A percentile compares a stretch with the other conserved stretches of the same genome.
phyloP scores from a whole-genome alignment of 371 early-diverging fungal species.

The Mucor plumbeus region DNA sequence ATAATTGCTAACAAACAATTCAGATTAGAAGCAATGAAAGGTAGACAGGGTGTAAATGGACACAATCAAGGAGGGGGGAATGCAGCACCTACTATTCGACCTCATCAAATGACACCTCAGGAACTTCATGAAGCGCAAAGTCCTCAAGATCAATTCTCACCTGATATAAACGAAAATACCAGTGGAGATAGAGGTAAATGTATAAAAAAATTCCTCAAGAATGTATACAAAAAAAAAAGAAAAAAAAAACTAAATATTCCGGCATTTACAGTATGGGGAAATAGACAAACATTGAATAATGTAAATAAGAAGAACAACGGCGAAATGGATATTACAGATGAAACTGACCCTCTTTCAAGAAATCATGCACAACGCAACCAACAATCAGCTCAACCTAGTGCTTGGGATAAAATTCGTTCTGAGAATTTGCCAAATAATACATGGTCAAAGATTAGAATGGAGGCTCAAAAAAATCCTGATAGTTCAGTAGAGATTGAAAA shows the following conservation, averaged over 20 bases:
- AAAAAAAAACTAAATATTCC: not conserved
- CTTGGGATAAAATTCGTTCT: slow-evolving; percentile 54
- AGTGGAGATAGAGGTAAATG: slow-evolving; percentile 6
- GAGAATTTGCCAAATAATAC: slow-evolving; percentile 45
- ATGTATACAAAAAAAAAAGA: not conserved
- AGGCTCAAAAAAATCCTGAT: slow-evolving; percentile 39
- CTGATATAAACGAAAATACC: slow-evolving; percentile 16
- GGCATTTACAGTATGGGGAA: slow-evolving; percentile 18
- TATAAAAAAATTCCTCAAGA: not conserved
- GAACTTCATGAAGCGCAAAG: slow-evolving; percentile 17
- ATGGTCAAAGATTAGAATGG: slow-evolving; percentile 45
- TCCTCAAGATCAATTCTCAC: slow-evolving; percentile 16
- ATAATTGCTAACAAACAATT: not conserved
- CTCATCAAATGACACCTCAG: slow-evolving; percentile 12
- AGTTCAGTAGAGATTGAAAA: slow-evolving; percentile 22
- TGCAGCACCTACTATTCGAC: slow-evolving; percentile 3
- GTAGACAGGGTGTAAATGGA: not conserved
- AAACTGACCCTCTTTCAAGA: slow-evolving; percentile 18
- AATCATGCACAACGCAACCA: slow-evolving; percentile 16
- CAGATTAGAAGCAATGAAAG: slow-evolving; percentile 28
- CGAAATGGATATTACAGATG: slow-evolving; percentile 17
- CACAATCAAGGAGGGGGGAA: not conserved
- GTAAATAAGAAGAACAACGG: not conserved
- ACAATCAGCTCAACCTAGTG: slow-evolving; percentile 28
- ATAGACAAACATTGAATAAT: not conserved